These are phyloP conservation scores for Brachypodium distachyon DNA, from an alignment of 202 grass and related monocot species.

Conservation along the genomic window DNA sequence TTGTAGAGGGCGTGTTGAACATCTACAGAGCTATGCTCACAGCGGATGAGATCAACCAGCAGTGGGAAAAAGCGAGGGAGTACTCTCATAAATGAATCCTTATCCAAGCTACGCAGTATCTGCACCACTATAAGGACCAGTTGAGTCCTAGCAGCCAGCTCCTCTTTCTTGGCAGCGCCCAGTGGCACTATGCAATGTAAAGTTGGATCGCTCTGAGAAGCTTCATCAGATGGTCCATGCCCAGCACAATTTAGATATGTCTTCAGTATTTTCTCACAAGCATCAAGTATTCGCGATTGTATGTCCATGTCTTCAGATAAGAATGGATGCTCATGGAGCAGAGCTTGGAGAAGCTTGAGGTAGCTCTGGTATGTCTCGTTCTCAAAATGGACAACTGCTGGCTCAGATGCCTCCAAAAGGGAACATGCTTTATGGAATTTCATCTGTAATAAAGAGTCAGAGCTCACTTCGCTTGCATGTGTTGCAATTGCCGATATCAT, in stretches of 20 bases:
- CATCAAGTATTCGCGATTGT: conserved; percentile 50
- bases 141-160: conserved; percentile 59
- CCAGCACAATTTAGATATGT: conserved; percentile 73
- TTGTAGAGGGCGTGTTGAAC: conserved; percentile 52
- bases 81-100: conserved; percentile 58
- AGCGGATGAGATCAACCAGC: conserved; percentile 75
- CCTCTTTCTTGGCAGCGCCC: conserved; percentile 72
- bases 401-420: conserved; percentile 87
- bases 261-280: conserved; percentile 60
- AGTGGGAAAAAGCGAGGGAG: conserved; percentile 68
- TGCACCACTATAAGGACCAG: conserved; percentile 62
- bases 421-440: conserved; percentile 89
- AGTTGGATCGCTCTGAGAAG: conserved; percentile 1
- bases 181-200: conserved; percentile 62
- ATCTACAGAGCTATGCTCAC: conserved; percentile 82
- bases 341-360: conserved; percentile 69
- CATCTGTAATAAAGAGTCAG: conserved; percentile 43
- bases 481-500: conserved; percentile 56
- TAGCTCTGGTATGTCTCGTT: conserved; percentile 79
- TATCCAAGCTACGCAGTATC: conserved; percentile 55
- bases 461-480: conserved; percentile 73
- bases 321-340: conserved; percentile 43
- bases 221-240: conserved; percentile 20
- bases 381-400: conserved; percentile 82
- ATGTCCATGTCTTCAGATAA: conserved; percentile 56